These are phyloP conservation scores for Peterozyma xylosa DNA, from an alignment of 805 yeast genomes.

Conservation along the genomic window DNA sequence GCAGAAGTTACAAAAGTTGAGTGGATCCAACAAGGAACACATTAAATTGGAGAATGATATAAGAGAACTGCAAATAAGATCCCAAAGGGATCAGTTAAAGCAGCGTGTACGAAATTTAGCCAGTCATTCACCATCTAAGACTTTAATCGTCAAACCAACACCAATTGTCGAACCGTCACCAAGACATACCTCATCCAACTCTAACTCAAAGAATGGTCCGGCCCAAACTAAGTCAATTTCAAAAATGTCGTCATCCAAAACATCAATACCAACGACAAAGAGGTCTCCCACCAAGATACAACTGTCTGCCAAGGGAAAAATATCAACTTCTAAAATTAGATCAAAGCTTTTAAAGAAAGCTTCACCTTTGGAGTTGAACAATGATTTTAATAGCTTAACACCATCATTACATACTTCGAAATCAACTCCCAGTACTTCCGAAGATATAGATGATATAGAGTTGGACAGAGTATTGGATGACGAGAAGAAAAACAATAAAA, in stretches of 20 bases:
- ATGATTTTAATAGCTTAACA: too few relatives aligned
- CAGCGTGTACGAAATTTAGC: neutral
- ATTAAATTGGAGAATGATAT: neutral
- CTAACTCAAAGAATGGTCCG: neutral
- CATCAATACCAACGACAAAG: neutral
- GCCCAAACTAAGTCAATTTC: neutral
- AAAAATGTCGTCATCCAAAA: neutral
- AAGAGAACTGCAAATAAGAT: neutral
- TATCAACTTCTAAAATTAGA: conserved; percentile 11
- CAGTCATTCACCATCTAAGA: neutral
- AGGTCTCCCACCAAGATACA: neutral
- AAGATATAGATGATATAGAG: conserved; percentile 2
- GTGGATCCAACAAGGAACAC: neutral
- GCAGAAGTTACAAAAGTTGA: conserved; percentile 7
- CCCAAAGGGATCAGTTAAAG: neutral
- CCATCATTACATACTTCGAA: neutral
- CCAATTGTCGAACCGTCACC: neutral
- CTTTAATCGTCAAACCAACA: neutral
- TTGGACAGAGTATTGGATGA: conserved; percentile 2
- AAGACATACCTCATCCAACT: neutral
- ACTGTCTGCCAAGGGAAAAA: conserved; percentile 1
- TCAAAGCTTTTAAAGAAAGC: conserved; percentile 1
- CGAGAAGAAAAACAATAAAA: conserved; percentile 11
- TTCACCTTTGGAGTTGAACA: conserved; percentile 1
- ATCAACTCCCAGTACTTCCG: conserved; percentile 1